Evolutionary conservation across 2,329 filamentous ascomycete genomes (phyloP), one percentile per base, ranked within the genome.

Genomic region (Sporothrix brasiliensis): DNA sequence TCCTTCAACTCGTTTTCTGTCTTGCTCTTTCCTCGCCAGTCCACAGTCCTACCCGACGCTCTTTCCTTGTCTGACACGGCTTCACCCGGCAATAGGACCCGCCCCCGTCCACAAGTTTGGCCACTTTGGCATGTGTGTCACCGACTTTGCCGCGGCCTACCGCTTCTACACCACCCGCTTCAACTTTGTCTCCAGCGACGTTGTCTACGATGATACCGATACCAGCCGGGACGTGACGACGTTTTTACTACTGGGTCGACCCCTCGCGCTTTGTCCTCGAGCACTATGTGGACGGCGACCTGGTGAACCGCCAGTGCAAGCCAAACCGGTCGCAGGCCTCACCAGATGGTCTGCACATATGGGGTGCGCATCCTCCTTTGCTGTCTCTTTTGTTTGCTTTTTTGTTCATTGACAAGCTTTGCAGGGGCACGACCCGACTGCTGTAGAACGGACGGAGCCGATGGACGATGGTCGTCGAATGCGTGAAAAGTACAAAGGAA

Each of bases 221-320:
- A 72, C 76, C 0, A 76, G 76, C 13, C 76, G 79, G 67, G 76
- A 83, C 75, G 77, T 80, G 11, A 82, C 81, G 10, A 79, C 79
- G 61, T 85, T 85, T 77, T 80, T 81, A 92, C 75, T 91, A 91
- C 77, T 91, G 88, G 88, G 89, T 86, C 75, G 89, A 91, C 78
- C 85, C 86, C 0, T 83, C 81, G 3, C 82, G 83, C 0, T 89
- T 89, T 76, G 89, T 91, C 78, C 80, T 91, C 76, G 88, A 91
- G 79, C 88, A 91, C 77, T 92, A 92, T 74, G 87, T 89, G n/a
- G 90, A 92, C 77, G 89, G 90, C 0, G 90, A 92, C 78, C 74
- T 90, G 74, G 83, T 91, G 2, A 81, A 86, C 71, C 81, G 86
- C 71, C 84, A 81, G n/a, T 83, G 85, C 52, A 84, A 81, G 24